A percentile compares a stretch with the other conserved stretches of the same genome.
Conservation (phyloP, 257 asterid species). For the Thymus mandschuricus region DNA sequence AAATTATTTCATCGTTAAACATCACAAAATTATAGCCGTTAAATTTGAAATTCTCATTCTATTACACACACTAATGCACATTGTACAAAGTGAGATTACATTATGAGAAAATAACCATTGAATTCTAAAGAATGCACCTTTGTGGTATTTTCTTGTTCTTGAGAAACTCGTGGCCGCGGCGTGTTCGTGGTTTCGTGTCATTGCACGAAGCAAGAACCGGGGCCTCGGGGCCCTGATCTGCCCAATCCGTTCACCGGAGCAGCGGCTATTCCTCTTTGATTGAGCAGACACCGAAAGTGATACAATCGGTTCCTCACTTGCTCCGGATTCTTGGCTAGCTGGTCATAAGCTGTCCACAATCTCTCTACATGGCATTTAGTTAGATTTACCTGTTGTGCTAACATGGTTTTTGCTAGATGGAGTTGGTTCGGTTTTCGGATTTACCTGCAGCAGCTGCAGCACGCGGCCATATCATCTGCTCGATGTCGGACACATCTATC, state of each 20-base stretch:
- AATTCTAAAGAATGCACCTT: no score
- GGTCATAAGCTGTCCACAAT: slow-evolving; percentile 67
- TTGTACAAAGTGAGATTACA: no score
- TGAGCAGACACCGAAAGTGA: slow-evolving; percentile 76
- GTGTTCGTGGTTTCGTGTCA: neutral
- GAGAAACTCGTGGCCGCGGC: no score
- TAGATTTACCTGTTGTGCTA: no score
- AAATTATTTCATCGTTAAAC: no score
- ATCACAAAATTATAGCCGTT: no score
- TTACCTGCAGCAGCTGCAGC: slow-evolving; percentile 98
- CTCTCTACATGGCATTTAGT: slow-evolving; percentile 51
- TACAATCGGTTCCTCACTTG: slow-evolving; percentile 56
- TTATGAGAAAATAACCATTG: no score
- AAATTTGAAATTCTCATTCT: no score
- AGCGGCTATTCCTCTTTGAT: slow-evolving; percentile 90
- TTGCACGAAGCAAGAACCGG: slow-evolving; percentile 66
- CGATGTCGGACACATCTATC: slow-evolving; percentile 71
- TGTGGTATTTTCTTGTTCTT: no score
- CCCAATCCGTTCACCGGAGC: slow-evolving; percentile 72
- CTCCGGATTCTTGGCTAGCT: slow-evolving; percentile 59
- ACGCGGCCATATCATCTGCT: slow-evolving; percentile 90
- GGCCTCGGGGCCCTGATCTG: slow-evolving; percentile 56
- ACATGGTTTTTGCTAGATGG: no score
- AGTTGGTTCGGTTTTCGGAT: neutral
- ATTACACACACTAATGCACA: no score